A percentile compares a stretch with the other conserved stretches of the same genome.
Evolutionary conservation across 345 rosid species (phyloP).

Genomic region (Mallotus nudiflorus): DNA sequence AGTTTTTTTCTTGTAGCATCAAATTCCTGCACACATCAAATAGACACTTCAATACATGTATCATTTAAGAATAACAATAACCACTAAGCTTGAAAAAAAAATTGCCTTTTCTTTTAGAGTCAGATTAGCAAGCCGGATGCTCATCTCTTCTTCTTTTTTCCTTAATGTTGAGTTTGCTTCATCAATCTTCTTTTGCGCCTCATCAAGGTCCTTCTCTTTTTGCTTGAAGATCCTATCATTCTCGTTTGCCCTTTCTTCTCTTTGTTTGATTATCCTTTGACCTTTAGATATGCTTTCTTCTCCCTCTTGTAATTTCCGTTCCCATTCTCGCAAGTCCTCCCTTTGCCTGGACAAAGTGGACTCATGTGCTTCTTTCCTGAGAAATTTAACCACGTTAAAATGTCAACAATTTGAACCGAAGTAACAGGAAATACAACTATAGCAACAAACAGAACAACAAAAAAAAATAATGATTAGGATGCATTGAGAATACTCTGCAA

Average conservation of each 20-base stretch:
- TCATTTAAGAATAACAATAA: not conserved
- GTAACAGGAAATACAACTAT: not conserved
- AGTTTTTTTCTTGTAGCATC: constrained; percentile 54
- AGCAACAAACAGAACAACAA: not conserved
- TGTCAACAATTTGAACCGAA: constrained; percentile 2
- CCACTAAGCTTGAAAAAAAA: constrained; percentile 2
- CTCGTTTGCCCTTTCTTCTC: constrained; percentile 92
- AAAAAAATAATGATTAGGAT: constrained; percentile 1
- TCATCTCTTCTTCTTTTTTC: constrained; percentile 70
- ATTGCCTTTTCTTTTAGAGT: constrained; percentile 65
- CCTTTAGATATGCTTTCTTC: constrained; percentile 76
- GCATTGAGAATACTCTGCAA: constrained; percentile 63
- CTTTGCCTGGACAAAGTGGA: constrained; percentile 71
- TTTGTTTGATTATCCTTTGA: constrained; percentile 68
- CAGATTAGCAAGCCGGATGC: constrained; percentile 57
- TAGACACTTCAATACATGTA: not conserved
- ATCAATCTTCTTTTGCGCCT: constrained; percentile 67
- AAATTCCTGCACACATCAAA: constrained; percentile 49
- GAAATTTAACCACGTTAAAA: constrained; percentile 4
- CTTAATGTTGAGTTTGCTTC: constrained; percentile 55
- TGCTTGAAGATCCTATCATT: constrained; percentile 63
- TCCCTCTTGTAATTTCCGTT: constrained; percentile 76
- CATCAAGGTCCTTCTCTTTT: constrained; percentile 83
- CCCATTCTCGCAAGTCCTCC: constrained; percentile 96
- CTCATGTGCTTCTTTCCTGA: constrained; percentile 81